Conservation (phyloP, 2,329 filamentous ascomycete genomes). For the Colletotrichum liriopes region DNA sequence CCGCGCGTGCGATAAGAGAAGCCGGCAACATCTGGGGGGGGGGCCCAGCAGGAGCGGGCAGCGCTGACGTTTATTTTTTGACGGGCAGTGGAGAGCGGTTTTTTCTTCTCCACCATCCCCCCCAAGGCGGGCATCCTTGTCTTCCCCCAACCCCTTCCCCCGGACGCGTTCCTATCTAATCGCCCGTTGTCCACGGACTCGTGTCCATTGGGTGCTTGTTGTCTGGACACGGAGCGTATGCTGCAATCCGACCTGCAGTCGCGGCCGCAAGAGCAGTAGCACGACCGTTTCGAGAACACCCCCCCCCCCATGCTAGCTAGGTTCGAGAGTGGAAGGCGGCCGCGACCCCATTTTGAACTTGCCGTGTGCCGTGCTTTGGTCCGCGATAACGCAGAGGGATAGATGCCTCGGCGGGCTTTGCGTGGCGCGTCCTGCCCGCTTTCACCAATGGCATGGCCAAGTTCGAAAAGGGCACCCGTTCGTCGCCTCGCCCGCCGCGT, state of each 20-base stretch:
- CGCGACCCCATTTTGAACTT: too few species aligned
- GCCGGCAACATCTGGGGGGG: neutral
- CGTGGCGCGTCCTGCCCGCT: too few species aligned
- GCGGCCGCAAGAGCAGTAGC: neutral
- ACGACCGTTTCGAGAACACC: neutral
- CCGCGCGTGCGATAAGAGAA: neutral
- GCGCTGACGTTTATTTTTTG: neutral
- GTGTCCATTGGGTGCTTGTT: neutral
- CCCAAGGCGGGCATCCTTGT: neutral
- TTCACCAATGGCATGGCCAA: too few species aligned
- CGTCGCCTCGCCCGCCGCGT: too few species aligned
- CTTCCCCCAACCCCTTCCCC: neutral
- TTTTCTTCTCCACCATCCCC: neutral
- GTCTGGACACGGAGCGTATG: neutral
- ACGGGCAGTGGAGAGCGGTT: neutral
- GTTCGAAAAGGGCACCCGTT: too few species aligned
- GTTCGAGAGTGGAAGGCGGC: neutral
- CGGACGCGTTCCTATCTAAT: conserved; percentile 6
- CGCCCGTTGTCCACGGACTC: neutral
- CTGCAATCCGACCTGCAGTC: neutral
- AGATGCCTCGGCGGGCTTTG: too few species aligned
- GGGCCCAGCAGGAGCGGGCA: neutral
- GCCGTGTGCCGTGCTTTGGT: too few species aligned
- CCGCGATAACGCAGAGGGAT: too few species aligned
- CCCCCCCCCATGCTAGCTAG: too few species aligned